Evolutionary conservation across 2,329 filamentous ascomycete genomes (phyloP), one percentile per base, ranked within the genome.

Genomic region (Sphaerulina populicola): DNA sequence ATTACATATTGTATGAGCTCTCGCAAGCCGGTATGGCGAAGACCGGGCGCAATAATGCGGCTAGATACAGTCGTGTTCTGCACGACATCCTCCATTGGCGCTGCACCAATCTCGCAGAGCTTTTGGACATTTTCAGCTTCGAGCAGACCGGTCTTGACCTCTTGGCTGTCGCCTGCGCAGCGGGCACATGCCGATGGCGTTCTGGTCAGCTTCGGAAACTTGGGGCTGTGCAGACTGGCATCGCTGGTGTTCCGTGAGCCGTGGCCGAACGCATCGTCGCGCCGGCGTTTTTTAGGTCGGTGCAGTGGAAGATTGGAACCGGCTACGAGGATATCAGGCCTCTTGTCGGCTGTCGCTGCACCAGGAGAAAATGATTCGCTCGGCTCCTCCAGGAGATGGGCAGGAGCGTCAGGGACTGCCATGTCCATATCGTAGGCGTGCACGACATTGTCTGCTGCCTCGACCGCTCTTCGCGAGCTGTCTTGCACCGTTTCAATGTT

Each of bases 401-500:
- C 66, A n/a, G 68, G 71, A 33, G 77, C 80, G 56, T 83, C 80
- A n/a, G 83, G 83, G 38, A 87, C 76, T 59, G 83, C 79, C 81
- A 86, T 84, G 62, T 86, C 83, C 67, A 86, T 78, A 62, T 86
- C 83, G 60, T 86, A 86, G 10, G 83, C 83, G 66, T 86, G 82
- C 8, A 87, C 83, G 14, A 87, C 82, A 59, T 87, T 87, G 64
- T 87, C 83, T 6, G 83, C 83, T 15, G 83, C 83, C 66, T 86
- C 83, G 3, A 87, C 81, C 1, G 83, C 83, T 53, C 83, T 75
- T 62, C 82, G 77, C 49, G 83, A 84, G 64, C 82, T 86, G 62
- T 86, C 83, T 75, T 87, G 83, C 40, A 85, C 80, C 45, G 80
- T 77, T 66, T 87, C 83, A 56, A 87, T 86, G 58, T 83, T 84